Evolutionary conservation across 2,329 filamentous ascomycete genomes (phyloP), one percentile per base, ranked within the genome.

Genomic region (Monosporascus sp.): DNA sequence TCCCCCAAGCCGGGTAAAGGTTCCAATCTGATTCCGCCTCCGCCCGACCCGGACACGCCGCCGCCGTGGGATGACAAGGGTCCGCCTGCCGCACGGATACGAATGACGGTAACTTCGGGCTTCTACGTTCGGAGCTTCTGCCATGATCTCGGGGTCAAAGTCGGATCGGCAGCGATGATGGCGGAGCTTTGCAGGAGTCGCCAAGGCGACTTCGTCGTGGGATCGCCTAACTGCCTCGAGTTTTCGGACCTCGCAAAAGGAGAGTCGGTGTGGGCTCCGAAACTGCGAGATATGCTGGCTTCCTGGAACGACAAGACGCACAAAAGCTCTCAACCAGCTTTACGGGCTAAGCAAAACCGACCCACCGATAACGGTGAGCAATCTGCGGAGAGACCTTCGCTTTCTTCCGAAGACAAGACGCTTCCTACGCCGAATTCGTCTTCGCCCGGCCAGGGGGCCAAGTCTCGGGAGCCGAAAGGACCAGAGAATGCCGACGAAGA

Each of bases 71-170:
- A 73, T 40, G 81, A 77, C 67, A 74, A 85, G 64, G 83, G 80
- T 0, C 85, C 91, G 1, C 84, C 93, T 1, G 94, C 93, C 1
- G 89, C 84, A 48, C 87, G 84, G 65, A 84, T 99, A 55, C 86
- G 88, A 53, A 91, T 99, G 83, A 96, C 89, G 1, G 93, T 97
- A 50, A 91, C 91, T 2, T 96, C 91, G 0, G 94, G 94, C 40
- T 99, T 97, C 77, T 99, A 99, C 70, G 92, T 99, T 15, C 88
- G 94, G 58, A 95, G 89, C 54, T 84, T 99, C 61, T 92, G 91
- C 63, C 91, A 97, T 68, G 94, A 99, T 65, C 79, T 99, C 3
- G 94, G 93, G 22, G 78, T 85, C 60, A 91, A 90, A 61, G 79
- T 97, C 15, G 85, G 82, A 50, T 96, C 91, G 14, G 85, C 89